Base-by-base conservation (phyloP, 371 early-diverging fungal species). In the Cokeromyces recurvatus region DNA sequence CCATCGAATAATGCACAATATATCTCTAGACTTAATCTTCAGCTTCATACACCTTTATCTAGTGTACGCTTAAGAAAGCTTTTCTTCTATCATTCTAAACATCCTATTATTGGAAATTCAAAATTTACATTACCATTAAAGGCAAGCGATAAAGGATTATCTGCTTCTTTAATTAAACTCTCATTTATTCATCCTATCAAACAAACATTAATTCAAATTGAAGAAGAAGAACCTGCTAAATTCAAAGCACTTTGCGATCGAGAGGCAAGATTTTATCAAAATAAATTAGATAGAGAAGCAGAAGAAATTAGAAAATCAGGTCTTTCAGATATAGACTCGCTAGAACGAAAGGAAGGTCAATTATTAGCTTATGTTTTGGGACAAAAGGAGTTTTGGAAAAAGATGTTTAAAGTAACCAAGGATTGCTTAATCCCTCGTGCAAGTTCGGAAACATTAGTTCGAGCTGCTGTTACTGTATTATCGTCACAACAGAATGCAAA, bases 361-460 rank as follows among this genome's bases (percentile, higher is more conserved):
- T 77, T 83, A 0, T 66, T 78, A 7, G 82, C 84, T 4, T 84
- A 86, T 43, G 49, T 77, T n/a, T 47, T 80, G 17, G 82, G 79
- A 7, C 74, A 74, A 47, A 74, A 72, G 59, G 68, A 76, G 11
- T 89, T 88, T 42, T 81, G 61, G 39, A 74, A 72, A 0, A 49
- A 74, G 29, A 54, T 53, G 1, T 88, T 84, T 51, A 71, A 66
- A 27, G 81, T 89, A 4, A 74, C 79, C 0, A 71, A 74, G 1
- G 77, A 80, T 11, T 84, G 84, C 16, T 57, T 89, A 29, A 87
- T 89, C 38, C 90, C 90, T 15, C 78, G 90, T 17, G 51, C 77
- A 5, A 82, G 84, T 34, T 81, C 89, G 14, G 81, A 85, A 46
- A 80, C 78, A 0, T 65, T 89, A 10, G 87, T 86, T 0, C 39